These are phyloP conservation scores for Xylaria digitata DNA, from an alignment of 2,329 filamentous ascomycete genomes.

Conservation along the genomic window DNA sequence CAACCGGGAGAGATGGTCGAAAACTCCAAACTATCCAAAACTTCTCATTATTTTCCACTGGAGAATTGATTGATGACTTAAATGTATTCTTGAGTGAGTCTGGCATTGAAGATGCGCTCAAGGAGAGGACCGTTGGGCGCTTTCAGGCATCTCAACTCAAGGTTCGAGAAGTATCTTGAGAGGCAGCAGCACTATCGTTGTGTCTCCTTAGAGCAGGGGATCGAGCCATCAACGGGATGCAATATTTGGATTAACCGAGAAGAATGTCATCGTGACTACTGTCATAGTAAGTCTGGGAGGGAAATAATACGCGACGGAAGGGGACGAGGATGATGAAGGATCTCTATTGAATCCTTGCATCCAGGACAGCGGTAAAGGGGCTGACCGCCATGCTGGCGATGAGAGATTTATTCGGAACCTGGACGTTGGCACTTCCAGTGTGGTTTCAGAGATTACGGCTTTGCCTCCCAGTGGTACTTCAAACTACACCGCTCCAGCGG, in stretches of 20 bases:
- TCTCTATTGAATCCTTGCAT: not conserved
- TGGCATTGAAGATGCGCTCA: constrained; percentile 9
- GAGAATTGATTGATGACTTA: not conserved
- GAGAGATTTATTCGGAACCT: not conserved
- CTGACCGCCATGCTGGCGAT: not conserved
- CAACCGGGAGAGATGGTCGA: constrained; percentile 2
- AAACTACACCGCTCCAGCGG: constrained; percentile 6
- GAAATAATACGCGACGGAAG: constrained; percentile 8
- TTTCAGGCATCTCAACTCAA: constrained; percentile 8
- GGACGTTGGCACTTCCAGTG: not conserved
- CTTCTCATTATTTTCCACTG: constrained; percentile 11
- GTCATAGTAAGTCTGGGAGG: not conserved
- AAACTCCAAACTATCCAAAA: constrained; percentile 8
- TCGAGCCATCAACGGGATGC: not conserved
- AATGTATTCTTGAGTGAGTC: not conserved
- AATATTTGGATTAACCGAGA: not conserved
- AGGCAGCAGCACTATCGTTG: constrained; percentile 6
- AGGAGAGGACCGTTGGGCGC: not conserved
- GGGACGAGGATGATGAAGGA: not conserved
- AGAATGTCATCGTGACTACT: not conserved
- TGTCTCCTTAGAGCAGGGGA: not conserved
- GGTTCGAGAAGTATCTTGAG: constrained; percentile 7
- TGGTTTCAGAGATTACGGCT: not conserved
- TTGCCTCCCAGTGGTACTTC: not conserved
- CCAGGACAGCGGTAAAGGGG: not conserved